Evolutionary conservation across 2,329 filamentous ascomycete genomes (phyloP), one percentile per base, ranked within the genome.

Genomic region (Arthrobotrys iridis): DNA sequence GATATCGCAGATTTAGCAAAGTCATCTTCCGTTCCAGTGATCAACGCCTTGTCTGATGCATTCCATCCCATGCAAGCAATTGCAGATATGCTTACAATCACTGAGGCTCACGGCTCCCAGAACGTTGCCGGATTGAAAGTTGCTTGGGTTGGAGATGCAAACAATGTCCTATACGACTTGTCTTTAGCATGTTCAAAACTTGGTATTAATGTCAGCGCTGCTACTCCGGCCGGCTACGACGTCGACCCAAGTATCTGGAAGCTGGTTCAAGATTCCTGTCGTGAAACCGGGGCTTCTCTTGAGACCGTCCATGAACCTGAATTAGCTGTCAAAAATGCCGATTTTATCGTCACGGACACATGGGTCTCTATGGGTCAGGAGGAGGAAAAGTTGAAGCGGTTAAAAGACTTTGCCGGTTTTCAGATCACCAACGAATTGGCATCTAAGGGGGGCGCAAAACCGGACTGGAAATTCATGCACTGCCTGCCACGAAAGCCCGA

Each of bases 301-400:
- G 67, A 78, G 26, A 72, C 64, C 7, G 58, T 63, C 0, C 90
- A 86, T 20, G 84, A 91, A 0, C 95, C 94, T 0, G 92, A 95
- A 81, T 92, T 96, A 80, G 95, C 86, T 3, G 89, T 97, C 81
- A 91, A 91, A 84, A 85, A 90, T 77, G 94, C 95, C 2, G 91
- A 99, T 81, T 87, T 98, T 62, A 85, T 99, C 70, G 93, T 98
- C 20, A 99, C 95, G 0, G 95, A 99, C 81, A 99, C 95, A 0
- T 99, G 95, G 95, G 88, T 99, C 30, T 96, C 93, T 0, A 99
- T 99, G 95, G 95, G 95, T 50, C 94, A 98, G 83, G 95, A 99
- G 83, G 88, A 88, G 67, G 95, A 99, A 83, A 86, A 89, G 40
- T 86, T 89, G 78, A 90, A 91, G 85, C 86, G 92, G 58, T 82